Base-by-base conservation (phyloP, 108 stramenopile genomes). In the Nitzschia putrida region DNA sequence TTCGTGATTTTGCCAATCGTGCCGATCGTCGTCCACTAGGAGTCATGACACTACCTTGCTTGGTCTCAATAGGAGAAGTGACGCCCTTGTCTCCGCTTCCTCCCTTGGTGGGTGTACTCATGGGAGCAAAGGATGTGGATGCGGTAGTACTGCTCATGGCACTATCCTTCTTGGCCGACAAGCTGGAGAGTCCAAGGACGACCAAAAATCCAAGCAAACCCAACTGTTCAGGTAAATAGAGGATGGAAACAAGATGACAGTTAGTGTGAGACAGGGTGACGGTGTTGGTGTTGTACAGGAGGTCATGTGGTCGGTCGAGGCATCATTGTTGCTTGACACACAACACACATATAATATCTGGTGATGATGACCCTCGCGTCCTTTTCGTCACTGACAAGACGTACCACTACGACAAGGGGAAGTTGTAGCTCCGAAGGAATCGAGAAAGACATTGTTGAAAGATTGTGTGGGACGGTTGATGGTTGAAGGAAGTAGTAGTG, bases 1-100 rank as follows among this genome's bases (percentile, higher is more conserved):
- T 80, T 66, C 79, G 67, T 8, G 24, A 23, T 22, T 24, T 37
- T 21, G 85, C 85, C 45, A 85, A 29, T 51, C 85, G 78, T 52
- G 85, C 85, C 13, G 85, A 85, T 68, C 85, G 79, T 65, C 85
- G 72, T 29, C 85, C 85, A 21, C 60, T 69, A 22, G 85, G 85
- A 16, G 85, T 85, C 56, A 52, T 53, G 42, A 85, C 69, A 60
- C 80, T 85, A 49, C 85, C 85, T 12, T 61, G 61, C 40, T 69
- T 72, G 26, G 64, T 61, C 6, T 51, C 43, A 25, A 71, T 57
- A 9, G 76, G 76, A 12, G 75, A 69, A 18, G 49, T 21, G 8
- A n/a, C 16, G 26, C 11, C n/a, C 13, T 38, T 66, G 11, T 50
- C 51, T 18, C 18, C 47, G 18, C 18, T 49, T 18, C 18, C 18